phyloP scores from a whole-genome alignment of 169 alveolate genomes.

The Cryptosporidium xiaoi region DNA sequence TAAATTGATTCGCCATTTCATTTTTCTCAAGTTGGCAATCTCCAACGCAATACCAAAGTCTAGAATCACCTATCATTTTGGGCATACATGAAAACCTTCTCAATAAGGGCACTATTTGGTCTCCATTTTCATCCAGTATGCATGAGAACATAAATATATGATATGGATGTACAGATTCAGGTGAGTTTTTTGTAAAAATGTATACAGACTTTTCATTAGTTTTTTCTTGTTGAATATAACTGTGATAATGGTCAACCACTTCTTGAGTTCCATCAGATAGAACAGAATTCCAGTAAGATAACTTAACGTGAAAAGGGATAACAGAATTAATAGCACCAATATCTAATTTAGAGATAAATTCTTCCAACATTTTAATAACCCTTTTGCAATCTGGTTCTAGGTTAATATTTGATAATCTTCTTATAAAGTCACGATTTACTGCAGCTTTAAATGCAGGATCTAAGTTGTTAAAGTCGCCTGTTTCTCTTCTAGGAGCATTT shows the following conservation, averaged over 20 bases:
- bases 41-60: constrained; percentile 65
- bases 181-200: constrained; percentile 49
- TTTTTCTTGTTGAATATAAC: constrained; percentile 20
- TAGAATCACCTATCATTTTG: constrained; percentile 18
- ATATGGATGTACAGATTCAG: constrained; percentile 37
- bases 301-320: constrained; percentile 49
- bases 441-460: constrained; percentile 67
- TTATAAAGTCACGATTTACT: constrained; percentile 40
- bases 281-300: constrained; percentile 40
- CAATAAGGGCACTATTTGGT: constrained; percentile 21
- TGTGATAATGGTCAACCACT: constrained; percentile 50
- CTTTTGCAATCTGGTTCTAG: constrained; percentile 53
- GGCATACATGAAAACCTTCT: constrained; percentile 47
- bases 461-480: constrained; percentile 38
- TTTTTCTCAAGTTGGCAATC: constrained; percentile 49
- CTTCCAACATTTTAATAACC: constrained; percentile 23
- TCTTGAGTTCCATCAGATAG: constrained; percentile 37
- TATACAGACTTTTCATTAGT: constrained; percentile 63
- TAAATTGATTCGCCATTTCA: constrained; percentile 26
- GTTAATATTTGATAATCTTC: constrained; percentile 35
- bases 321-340: constrained; percentile 26
- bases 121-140: constrained; percentile 11
- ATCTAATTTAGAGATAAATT: constrained; percentile 45
- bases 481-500: constrained; percentile 62
- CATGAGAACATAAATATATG: constrained; percentile 58